These are phyloP conservation scores for Aspergillaceae sp. DNA, from an alignment of 2,329 filamentous ascomycete genomes.

Conservation along the genomic window DNA sequence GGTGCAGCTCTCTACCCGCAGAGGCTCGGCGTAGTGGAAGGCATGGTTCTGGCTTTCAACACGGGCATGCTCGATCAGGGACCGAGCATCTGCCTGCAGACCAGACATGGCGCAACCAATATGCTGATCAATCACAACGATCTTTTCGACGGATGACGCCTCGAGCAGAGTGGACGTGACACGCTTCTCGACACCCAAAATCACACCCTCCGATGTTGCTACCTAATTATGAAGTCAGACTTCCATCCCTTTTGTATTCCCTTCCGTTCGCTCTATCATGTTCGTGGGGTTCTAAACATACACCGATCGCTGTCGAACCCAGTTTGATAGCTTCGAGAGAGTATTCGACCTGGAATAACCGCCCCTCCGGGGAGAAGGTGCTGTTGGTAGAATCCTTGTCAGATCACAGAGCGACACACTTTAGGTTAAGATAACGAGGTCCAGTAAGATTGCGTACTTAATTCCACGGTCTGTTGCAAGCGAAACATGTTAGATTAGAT, in stretches of 20 bases:
- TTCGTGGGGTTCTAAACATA: constrained; percentile 29
- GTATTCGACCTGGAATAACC: constrained; percentile 99
- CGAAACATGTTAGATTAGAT: constrained; percentile 34
- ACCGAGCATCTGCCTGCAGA: constrained; percentile 91
- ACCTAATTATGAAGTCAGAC: constrained; percentile 42
- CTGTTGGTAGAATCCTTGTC: constrained; percentile 39
- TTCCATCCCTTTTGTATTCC: background rate
- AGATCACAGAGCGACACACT: constrained; percentile 9
- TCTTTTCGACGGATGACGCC: constrained; percentile 97
- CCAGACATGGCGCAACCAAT: constrained; percentile 99
- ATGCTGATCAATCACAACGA: constrained; percentile 97
- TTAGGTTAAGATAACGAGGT: background rate
- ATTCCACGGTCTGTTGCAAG: constrained; percentile 74
- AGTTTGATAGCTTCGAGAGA: constrained; percentile 99
- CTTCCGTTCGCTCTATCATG: too few species aligned
- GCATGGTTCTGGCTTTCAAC: constrained; percentile 95
- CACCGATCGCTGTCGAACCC: constrained; percentile 94
- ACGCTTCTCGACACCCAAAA: constrained; percentile 97
- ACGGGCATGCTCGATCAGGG: constrained; percentile 96
- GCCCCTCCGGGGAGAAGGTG: constrained; percentile 99
- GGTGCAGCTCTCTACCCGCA: constrained; percentile 94
- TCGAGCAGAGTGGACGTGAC: constrained; percentile 96
- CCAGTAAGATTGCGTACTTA: constrained; percentile 57
- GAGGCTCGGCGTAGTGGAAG: constrained; percentile 95
- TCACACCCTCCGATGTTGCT: constrained; percentile 86